Percentiles rank a stretch among this genome's conserved stretches.
phyloP scores from a whole-genome alignment of 1,139 yeast species.

The Scheffersomyces illinoinensis region DNA sequence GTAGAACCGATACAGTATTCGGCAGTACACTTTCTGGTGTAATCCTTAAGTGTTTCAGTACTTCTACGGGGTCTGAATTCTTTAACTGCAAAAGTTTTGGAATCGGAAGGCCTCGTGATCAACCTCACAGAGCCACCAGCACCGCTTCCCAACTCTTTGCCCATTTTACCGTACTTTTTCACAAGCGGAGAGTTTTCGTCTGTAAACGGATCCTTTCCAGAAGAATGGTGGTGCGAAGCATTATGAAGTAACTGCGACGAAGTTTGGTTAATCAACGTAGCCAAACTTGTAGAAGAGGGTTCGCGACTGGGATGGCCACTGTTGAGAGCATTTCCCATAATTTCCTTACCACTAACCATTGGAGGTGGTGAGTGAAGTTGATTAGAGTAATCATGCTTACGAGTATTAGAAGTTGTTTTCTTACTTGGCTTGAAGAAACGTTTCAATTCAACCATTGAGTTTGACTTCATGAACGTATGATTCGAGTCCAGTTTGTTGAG shows the following conservation, averaged over 20 bases:
- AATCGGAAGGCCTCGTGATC: conserved; percentile 77
- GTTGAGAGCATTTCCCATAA: conserved; percentile 1
- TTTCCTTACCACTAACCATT: conserved; percentile 12
- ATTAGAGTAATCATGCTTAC: conserved; percentile 24
- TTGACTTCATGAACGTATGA: conserved; percentile 33
- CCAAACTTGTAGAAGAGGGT: conserved; percentile 43
- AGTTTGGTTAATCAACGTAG: conserved; percentile 47
- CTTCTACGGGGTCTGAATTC: conserved; percentile 87
- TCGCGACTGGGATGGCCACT: conserved; percentile 26
- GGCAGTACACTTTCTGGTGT: conserved; percentile 92
- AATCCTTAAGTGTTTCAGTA: conserved; percentile 84
- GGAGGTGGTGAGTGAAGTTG: conserved; percentile 36
- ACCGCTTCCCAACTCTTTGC: conserved; percentile 91
- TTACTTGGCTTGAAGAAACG: conserved; percentile 44
- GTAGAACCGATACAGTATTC: conserved; percentile 98
- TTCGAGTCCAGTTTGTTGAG: conserved; percentile 28
- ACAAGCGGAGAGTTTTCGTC: conserved; percentile 66
- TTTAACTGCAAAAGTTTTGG: conserved; percentile 90
- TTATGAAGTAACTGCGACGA: conserved; percentile 43
- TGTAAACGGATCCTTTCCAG: conserved; percentile 43
- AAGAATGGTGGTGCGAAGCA: conserved; percentile 30
- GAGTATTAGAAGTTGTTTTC: conserved; percentile 24
- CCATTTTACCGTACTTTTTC: conserved; percentile 85
- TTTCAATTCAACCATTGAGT: conserved; percentile 44
- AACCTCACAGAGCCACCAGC: conserved; percentile 97